Evolutionary conservation across 2,329 filamentous ascomycete genomes (phyloP).

Genomic region (Pseudogymnoascus sp.): DNA sequence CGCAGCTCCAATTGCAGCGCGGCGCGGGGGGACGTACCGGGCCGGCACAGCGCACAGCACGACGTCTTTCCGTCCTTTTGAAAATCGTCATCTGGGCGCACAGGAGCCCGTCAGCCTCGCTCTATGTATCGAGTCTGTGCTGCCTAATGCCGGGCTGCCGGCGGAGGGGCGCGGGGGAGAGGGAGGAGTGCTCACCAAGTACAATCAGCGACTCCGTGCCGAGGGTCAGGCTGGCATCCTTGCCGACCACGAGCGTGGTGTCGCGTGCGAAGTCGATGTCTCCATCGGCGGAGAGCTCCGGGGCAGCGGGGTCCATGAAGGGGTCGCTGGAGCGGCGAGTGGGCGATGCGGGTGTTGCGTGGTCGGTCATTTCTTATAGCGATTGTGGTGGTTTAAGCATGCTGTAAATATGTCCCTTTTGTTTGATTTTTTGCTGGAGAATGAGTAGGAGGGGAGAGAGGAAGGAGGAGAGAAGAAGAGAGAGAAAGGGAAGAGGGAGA

Average conservation of each 20-base stretch:
- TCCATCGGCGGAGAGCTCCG: conserved; percentile 28
- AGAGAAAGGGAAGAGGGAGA: background rate
- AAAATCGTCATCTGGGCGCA: conserved; percentile 43
- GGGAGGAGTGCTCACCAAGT: conserved; percentile 37
- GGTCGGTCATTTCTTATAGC: conserved; percentile 6
- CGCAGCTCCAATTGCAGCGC: background rate
- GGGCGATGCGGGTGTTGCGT: background rate
- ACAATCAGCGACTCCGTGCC: conserved; percentile 53
- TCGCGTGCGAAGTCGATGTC: conserved; percentile 32
- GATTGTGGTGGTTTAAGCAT: background rate
- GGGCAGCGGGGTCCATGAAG: conserved; percentile 30
- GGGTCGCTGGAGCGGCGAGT: conserved; percentile 25
- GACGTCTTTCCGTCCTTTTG: conserved; percentile 39
- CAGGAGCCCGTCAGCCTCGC: background rate
- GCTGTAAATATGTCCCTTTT: background rate
- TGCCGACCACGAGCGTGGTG: conserved; percentile 45
- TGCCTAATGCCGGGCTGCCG: conserved; percentile 10
- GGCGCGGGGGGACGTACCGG: conserved; percentile 33
- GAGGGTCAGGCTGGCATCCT: conserved; percentile 52
- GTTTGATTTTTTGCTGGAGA: background rate
- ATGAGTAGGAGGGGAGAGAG: background rate
- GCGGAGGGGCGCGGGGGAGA: background rate
- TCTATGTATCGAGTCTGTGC: background rate
- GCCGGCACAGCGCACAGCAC: conserved; percentile 50
- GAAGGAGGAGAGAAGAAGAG: background rate